Base-by-base conservation (phyloP, 2,329 filamentous ascomycete species). In the Thelonectria discophora region DNA sequence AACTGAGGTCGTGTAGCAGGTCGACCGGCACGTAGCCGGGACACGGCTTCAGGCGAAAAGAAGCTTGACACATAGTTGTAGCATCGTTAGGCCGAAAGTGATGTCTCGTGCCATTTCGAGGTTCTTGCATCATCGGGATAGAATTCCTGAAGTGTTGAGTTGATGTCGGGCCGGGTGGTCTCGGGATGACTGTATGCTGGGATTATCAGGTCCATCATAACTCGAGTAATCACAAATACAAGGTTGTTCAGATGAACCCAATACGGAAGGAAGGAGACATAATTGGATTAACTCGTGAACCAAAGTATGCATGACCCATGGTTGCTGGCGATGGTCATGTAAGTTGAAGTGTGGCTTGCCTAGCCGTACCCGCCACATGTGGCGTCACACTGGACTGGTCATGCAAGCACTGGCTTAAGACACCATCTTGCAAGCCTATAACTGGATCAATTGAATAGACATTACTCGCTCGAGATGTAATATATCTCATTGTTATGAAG, bases 301-400 rank as follows among this genome's bases (percentile, higher is more conserved):
- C 15, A 12, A 12, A 37, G 34, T 12, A 12, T 13, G 34, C 34
- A 37, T 37, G 34, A 13, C 34, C 18, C 5, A 15, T 43, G 4
- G 40, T 37, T 37, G 34, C 34, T 37, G 11, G 34, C 4, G 34
- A 37, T 15, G 11, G 34, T 52, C 47, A 27, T 51, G 46, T 37
- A 50, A 50, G 46, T 49, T 30, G 10, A 37, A 8, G 27, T 24
- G 57, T 60, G 58, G 58, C 58, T 60, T 60, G 20, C 9, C 34
- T 39, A 5, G 20, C 17, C 12, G 18, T 13, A 57, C 58, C 68
- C 66, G 67, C 66, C 3, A 50, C 20, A 50, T 54, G 61, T 47
- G 59, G 24, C 52, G 20, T 30, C 12, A 21, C 40, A 32, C 27
- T 54, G 46, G 13, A 32, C 20, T 11, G 47, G 39, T 51, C 39